A percentile compares a stretch with the other conserved stretches of the same genome.
Evolutionary conservation across 768 basidiomycete genomes (phyloP).

Genomic region (Podaxis carcinomalis): DNA sequence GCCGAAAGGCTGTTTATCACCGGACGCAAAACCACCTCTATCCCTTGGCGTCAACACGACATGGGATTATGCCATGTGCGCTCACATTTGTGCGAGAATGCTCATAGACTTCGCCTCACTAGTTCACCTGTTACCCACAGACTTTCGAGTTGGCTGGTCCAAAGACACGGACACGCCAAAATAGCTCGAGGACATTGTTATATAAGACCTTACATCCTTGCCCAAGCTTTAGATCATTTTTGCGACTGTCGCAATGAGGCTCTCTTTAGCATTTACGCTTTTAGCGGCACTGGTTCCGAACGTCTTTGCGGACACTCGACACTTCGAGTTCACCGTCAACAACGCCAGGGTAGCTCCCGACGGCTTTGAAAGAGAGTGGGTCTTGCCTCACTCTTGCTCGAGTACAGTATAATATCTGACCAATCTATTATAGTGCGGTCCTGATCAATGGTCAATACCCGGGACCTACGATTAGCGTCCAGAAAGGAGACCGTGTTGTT

Average conservation of each 20-base stretch:
- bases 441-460: not conserved
- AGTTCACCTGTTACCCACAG: not conserved
- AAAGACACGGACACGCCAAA: not conserved
- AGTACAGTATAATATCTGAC: not conserved
- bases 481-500: not conserved
- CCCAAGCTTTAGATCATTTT: not conserved
- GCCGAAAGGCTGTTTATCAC: not conserved
- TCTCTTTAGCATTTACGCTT: not conserved
- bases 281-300: not conserved
- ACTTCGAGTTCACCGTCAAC: constrained; percentile 26
- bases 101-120: not conserved
- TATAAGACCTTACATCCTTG: not conserved
- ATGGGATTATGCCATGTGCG: not conserved
- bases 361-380: constrained; percentile 32
- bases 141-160: not conserved
- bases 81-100: constrained; percentile 4
- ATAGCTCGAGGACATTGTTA: not conserved
- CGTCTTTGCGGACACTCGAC: not conserved
- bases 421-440: constrained; percentile 1
- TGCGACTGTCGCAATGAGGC: not conserved
- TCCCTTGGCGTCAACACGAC: not conserved
- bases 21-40: not conserved
- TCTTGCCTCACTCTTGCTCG: not conserved
- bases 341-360: constrained; percentile 45
- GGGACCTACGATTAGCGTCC: constrained; percentile 1